Conservation (phyloP, 139 green algal species). For the Chlamydomonas urium region DNA sequence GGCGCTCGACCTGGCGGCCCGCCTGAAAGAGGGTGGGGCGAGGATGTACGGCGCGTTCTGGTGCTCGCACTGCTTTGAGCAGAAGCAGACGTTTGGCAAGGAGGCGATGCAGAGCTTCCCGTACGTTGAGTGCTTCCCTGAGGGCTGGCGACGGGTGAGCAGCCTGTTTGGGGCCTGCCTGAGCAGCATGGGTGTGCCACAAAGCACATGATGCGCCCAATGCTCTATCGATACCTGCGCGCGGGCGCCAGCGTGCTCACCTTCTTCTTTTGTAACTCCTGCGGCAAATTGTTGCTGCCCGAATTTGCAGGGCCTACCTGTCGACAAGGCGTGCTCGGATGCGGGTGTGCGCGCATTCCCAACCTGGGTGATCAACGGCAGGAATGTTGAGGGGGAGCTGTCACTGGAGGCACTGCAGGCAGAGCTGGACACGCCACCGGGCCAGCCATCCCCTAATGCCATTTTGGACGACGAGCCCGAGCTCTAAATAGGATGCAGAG, state of each 20-base stretch:
- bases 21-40: constrained; percentile 69
- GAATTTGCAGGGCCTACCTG: neutral
- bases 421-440: constrained; percentile 26
- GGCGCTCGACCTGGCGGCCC: constrained; percentile 29
- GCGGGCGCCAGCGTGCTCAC: too few relatives aligned
- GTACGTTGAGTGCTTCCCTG: constrained; percentile 98
- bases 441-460: neutral
- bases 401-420: constrained; percentile 55
- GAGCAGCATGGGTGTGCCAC: too few relatives aligned
- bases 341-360: constrained; percentile 87
- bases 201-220: too few relatives aligned
- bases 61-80: constrained; percentile 95
- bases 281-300: too few relatives aligned
- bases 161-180: too few relatives aligned
- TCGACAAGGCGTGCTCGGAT: constrained; percentile 60
- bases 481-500: too few relatives aligned
- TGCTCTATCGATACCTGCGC: too few relatives aligned
- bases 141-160: constrained; percentile 76
- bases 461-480: too few relatives aligned
- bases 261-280: too few relatives aligned
- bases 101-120: constrained; percentile 82
- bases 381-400: constrained; percentile 62
- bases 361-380: constrained; percentile 92
- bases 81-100: constrained; percentile 85
- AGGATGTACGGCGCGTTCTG: constrained; percentile 98